Conservation (phyloP, 495 filamentous ascomycete species). For the Penicillium herquei region DNA sequence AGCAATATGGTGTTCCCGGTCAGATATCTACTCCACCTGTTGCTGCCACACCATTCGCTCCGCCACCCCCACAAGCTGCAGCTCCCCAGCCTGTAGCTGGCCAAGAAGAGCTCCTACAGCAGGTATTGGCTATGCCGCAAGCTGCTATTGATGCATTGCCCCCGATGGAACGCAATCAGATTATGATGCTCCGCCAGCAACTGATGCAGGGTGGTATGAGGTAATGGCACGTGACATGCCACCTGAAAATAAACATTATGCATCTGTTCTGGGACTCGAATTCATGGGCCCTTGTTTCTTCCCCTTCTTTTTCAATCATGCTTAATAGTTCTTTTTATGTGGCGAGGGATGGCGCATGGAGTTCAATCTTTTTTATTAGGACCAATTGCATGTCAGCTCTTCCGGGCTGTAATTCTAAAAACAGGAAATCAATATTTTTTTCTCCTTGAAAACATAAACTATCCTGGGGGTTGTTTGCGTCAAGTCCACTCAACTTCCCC, state of each 20-base stretch:
- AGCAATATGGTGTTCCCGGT: constrained; percentile 35
- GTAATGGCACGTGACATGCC: constrained; percentile 10
- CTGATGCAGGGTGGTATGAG: constrained; percentile 49
- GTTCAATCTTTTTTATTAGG: not conserved
- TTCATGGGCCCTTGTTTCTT: not conserved
- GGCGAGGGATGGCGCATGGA: constrained; percentile 16
- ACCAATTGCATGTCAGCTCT: constrained; percentile 8
- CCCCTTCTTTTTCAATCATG: not conserved
- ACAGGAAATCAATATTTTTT: not conserved
- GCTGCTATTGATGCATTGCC: constrained; percentile 73
- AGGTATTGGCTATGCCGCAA: constrained; percentile 73
- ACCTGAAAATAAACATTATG: not conserved
- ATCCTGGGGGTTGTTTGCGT: too few species aligned
- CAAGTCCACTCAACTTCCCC: too few species aligned
- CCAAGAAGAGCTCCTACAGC: constrained; percentile 67
- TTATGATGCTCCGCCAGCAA: constrained; percentile 65
- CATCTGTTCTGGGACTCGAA: not conserved
- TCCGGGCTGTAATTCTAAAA: not conserved
- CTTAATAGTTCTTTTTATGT: not conserved
- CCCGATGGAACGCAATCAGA: constrained; percentile 69
- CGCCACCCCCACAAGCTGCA: constrained; percentile 41
- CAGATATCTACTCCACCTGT: constrained; percentile 57
- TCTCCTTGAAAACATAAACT: not conserved
- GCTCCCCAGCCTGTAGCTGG: constrained; percentile 46
- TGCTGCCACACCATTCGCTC: constrained; percentile 55